phyloP scores from a whole-genome alignment of 768 basidiomycete species.

The Termitomyces sp. region DNA sequence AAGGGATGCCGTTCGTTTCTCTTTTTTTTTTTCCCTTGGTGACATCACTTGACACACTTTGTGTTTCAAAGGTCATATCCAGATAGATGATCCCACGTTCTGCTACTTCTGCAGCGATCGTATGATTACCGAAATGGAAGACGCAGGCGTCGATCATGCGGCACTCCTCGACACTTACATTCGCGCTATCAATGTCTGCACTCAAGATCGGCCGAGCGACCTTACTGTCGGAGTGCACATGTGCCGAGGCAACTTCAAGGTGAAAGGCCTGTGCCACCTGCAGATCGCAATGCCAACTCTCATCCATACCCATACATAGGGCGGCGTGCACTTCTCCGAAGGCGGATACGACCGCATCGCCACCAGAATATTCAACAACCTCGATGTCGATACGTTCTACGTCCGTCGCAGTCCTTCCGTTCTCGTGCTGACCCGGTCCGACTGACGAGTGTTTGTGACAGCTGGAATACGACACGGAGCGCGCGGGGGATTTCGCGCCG shows the following conservation, averaged over 20 bases:
- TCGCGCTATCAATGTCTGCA: conserved; percentile 53
- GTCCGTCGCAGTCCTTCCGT: conserved; percentile 20
- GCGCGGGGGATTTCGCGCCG: conserved; percentile 55
- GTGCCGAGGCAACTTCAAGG: conserved; percentile 49
- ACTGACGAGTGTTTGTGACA: conserved; percentile 16
- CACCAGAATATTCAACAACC: conserved; percentile 46
- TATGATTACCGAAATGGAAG: conserved; percentile 48
- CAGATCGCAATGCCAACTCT: conserved; percentile 8
- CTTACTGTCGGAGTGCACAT: conserved; percentile 53
- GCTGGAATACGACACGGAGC: conserved; percentile 65
- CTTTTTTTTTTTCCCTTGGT: not conserved
- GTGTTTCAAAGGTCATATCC: conserved; percentile 35
- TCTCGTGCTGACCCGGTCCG: not conserved
- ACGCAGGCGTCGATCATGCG: conserved; percentile 54
- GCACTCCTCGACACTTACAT: conserved; percentile 66
- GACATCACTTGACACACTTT: not conserved
- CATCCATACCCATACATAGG: conserved; percentile 17
- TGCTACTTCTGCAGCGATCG: conserved; percentile 64
- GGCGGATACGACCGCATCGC: conserved; percentile 55
- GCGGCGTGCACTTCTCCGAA: conserved; percentile 50
- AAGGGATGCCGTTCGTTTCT: conserved; percentile 39
- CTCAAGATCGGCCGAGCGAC: conserved; percentile 47
- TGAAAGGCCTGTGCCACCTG: conserved; percentile 20
- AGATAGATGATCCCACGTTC: conserved; percentile 48
- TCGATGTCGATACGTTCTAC: conserved; percentile 54